These are phyloP conservation scores for Didymella keratinophila DNA, from an alignment of 2,329 filamentous ascomycete genomes.

Conservation along the genomic window DNA sequence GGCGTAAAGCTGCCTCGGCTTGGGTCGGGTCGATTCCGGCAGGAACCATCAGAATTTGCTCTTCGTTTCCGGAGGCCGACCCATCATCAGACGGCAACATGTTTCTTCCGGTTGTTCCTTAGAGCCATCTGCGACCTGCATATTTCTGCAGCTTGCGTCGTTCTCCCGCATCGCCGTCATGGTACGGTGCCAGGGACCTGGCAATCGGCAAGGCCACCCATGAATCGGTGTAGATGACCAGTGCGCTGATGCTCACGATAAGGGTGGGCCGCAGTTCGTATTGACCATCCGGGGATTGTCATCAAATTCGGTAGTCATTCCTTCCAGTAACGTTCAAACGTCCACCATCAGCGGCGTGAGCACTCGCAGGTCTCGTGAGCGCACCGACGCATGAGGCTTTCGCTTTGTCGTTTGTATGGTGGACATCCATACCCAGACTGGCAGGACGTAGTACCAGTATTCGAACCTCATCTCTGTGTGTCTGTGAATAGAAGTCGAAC, in stretches of 20 bases:
- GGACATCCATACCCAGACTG: slow-evolving; percentile 4
- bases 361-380: slow-evolving; percentile 1
- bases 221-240: slow-evolving; percentile 1
- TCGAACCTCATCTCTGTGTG: neutral
- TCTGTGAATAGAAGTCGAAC: neutral
- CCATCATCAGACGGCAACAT: neutral
- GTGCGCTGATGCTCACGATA: slow-evolving; percentile 16
- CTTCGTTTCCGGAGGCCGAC: neutral
- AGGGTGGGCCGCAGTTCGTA: slow-evolving; percentile 18
- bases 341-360: slow-evolving; percentile 6
- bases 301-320: slow-evolving; percentile 4
- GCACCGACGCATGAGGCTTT: slow-evolving; percentile 13
- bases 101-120: neutral
- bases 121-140: neutral
- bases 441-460: slow-evolving; percentile 9
- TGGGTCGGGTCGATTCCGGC: neutral
- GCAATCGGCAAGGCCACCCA: slow-evolving; percentile 2
- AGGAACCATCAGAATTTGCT: neutral
- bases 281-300: slow-evolving; percentile 5
- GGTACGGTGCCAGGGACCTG: slow-evolving; percentile 5
- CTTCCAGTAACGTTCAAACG: slow-evolving; percentile 3
- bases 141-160: neutral
- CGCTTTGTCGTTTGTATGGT: slow-evolving; percentile 6
- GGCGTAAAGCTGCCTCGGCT: slow-evolving; percentile 6
- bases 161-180: slow-evolving; percentile 10